Base-by-base conservation (phyloP, 1,139 yeast genomes). In the Kodamaea fungicola region DNA sequence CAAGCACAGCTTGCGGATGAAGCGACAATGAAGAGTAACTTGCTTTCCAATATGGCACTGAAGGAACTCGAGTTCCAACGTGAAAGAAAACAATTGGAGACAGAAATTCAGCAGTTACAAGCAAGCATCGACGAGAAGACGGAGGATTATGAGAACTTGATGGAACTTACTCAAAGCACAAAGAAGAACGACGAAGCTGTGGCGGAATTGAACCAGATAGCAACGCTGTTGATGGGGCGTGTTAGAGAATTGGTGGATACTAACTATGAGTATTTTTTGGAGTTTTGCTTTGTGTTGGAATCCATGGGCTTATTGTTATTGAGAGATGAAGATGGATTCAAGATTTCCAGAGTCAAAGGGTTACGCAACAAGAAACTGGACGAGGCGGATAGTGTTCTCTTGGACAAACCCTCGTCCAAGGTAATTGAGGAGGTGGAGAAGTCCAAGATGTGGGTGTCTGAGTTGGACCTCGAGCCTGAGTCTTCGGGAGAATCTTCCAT, bases 271-370 rank as follows among this genome's bases (percentile, higher is more conserved):
- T 60, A 53, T 35, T 61, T 71, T 38, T 44, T 62, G 16, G 74
- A 81, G 29, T 70, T 76, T 37, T 79, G 86, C 49, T 66, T 74
- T 37, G 64, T 85, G 2, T 64, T 90, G 37, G 96, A 87, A 51
- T 74, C 85, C 2, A 80, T 89, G 71, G 97, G 97, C 1, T 66
- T 90, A 37, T 58, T 84, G 16, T 62, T 84, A 33, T 67, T 75
- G 0, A 63, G 67, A 36, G 77, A 75, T 31, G 50, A 47, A 6
- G 63, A 60, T 2, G 63, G 52, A 19, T 64, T 61, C 39, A 71
- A 71, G 34, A 76, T 84, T 26, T 74, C 75, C 24, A 67, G 94
- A 44, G 92, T 83, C 0, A 83, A 83, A 51, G 94, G 94, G 0
- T 63, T 84, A 41, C 66, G 81, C 42, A 69, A 74, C 30, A 70